phyloP scores from a whole-genome alignment of 805 yeast species.

The Saccharomyces kudriavzevii region DNA sequence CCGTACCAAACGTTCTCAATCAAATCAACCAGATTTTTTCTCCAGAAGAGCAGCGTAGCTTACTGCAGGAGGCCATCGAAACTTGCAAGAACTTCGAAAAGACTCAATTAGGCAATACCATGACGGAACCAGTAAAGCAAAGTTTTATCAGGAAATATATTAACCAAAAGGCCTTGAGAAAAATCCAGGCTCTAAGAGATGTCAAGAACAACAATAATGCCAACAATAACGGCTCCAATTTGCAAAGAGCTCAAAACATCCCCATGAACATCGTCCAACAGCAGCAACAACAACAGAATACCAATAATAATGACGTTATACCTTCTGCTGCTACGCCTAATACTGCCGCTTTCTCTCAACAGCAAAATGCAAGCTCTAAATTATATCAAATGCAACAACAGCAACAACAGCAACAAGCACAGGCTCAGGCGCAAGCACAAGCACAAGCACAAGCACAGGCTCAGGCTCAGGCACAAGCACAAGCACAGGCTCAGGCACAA shows the following conservation, averaged over 20 bases:
- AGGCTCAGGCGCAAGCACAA: constrained; percentile 3
- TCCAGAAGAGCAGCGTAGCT: constrained; percentile 30
- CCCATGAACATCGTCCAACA: neutral
- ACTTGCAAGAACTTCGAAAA: constrained; percentile 31
- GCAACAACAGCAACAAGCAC: constrained; percentile 4
- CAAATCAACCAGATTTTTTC: constrained; percentile 31
- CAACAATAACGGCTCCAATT: constrained; percentile 5
- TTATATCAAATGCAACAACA: neutral
- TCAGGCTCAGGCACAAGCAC: neutral
- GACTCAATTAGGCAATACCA: constrained; percentile 23
- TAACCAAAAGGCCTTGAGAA: constrained; percentile 31
- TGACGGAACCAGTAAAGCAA: constrained; percentile 26
- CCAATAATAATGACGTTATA: neutral
- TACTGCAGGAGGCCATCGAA: constrained; percentile 31
- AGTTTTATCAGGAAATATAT: constrained; percentile 30
- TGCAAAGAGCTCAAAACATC: constrained; percentile 2
- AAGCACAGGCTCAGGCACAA: neutral
- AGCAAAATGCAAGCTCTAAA: constrained; percentile 3
- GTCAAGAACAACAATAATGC: constrained; percentile 5
- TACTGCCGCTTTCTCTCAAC: constrained; percentile 2
- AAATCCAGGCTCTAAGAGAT: constrained; percentile 24
- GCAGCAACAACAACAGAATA: constrained; percentile 4
- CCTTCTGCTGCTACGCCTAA: neutral
- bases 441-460: constrained; percentile 4
- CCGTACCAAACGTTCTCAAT: constrained; percentile 27